Base-by-base conservation (phyloP, 2,329 filamentous ascomycete genomes). In the Aquanectria penicillioides region DNA sequence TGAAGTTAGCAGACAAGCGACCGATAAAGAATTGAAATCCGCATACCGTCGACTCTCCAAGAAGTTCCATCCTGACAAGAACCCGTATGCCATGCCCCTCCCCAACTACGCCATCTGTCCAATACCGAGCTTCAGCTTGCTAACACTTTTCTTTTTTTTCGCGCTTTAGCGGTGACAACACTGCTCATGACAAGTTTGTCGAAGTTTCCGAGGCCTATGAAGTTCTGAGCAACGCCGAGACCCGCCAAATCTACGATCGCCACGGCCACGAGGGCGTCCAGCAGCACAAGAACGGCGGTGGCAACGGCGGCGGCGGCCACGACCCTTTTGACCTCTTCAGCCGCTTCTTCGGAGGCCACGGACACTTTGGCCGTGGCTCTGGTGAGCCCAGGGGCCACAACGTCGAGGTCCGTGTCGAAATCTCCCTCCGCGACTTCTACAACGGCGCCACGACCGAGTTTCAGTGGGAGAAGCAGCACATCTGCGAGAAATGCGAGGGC, bases 21-120 rank as follows among this genome's bases (percentile, higher is more conserved):
- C 87, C 41, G 93, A 97, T 51, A 89, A 89, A 71, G 90, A 98
- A 70, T 90, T 99, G 74, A 99, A 99, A 78, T 91, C 91, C 40
- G 94, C 95, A 18, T 99, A 99, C 78, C 88, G 94, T 59, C 89
- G 88, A 59, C 83, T 99, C 10, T 96, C 92, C 81, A 98, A 98
- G 78, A 97, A 96, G 75, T 97, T 86, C 76, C 95, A 99, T 73
- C 95, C 95, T 4, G 95, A 99, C 78, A 99, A 99, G 85, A 98
- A 98, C 71, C 93, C 94, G 90, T 95, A 85, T 70, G 90, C 80
- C 38, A 48, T 55, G 56, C 61, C 47, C 20, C 15, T 20, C 13
- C 11, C 51, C 25, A 29, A 22, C 17, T 23, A n/a, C n/a, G n/a
- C n/a, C n/a, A n/a, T n/a, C n/a, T n/a, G n/a, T 22, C 23, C 41